Base-by-base conservation (phyloP, 2,329 filamentous ascomycete genomes). In the Diplodia scrobiculata region DNA sequence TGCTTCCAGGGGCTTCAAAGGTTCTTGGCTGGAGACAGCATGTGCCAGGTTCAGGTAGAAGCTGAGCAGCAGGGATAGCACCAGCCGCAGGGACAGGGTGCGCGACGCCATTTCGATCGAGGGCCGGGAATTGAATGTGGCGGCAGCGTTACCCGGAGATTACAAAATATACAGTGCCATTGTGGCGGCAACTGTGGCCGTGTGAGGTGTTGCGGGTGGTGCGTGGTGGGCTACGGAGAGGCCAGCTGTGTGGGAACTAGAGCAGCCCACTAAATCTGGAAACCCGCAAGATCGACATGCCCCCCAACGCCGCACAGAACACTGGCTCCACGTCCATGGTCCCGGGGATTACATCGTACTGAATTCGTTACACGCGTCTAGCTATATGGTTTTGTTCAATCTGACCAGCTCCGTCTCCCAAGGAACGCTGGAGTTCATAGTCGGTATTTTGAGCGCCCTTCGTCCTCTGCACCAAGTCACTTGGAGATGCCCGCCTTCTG, bases 401-500 rank as follows among this genome's bases (percentile, higher is more conserved):
- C 54, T 59, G 34, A 25, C 54, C 54, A 17, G 29, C n/a, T 34
- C 29, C 32, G 9, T 21, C 64, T 25, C 41, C 27, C 2, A 53
- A 29, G 19, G 27, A 63, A 51, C 13, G 47, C 29, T 47, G 17
- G 21, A 13, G 9, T 27, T 66, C 58, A 66, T 29, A 66, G 50
- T 32, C 47, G 50, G 47, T 55, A 62, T 54, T 36, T 58, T 14
- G 25, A 19, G 48, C 55, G 58, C 41, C n/a, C 53, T 41, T 53
- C 48, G 48, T 60, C 36, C 34, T 38, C 65, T 11, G 45, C 58
- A 25, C 6, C 25, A 52, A 64, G 58, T 64, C 59, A 66, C 62
- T 67, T 62, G 75, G 70, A 83, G 75, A 67, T 66, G 55, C 80
- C 79, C 64, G 84, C 79, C 84, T 86, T 88, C 82, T 89, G 88